phyloP scores from a whole-genome alignment of 2,329 filamentous ascomycete species.

The Fusarium palustre region DNA sequence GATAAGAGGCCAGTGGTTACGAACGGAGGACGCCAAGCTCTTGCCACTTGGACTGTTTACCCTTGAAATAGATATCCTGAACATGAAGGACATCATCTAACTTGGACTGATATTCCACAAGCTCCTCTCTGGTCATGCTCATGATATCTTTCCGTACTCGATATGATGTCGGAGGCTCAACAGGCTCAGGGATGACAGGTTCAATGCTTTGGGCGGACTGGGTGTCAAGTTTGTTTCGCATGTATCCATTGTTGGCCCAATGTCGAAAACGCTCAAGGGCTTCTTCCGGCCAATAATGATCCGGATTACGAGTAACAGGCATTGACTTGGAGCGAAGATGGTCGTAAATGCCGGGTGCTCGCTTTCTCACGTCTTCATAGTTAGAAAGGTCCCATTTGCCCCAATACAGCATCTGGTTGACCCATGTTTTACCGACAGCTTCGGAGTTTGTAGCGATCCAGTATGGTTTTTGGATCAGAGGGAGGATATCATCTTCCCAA shows the following conservation, averaged over 20 bases:
- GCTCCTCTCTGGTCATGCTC: neutral
- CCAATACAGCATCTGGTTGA: neutral
- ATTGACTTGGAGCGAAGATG: conserved; percentile 2
- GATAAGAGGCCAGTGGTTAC: neutral
- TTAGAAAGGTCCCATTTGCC: neutral
- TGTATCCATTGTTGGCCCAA: neutral
- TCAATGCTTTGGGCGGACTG: neutral
- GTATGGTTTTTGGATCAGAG: neutral
- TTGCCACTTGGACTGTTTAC: neutral
- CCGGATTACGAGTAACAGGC: neutral
- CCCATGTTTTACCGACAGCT: neutral
- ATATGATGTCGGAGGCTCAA: neutral
- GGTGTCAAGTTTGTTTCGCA: neutral
- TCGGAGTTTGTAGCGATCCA: neutral
- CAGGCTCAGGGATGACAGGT: neutral
- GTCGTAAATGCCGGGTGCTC: neutral
- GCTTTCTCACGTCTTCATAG: neutral
- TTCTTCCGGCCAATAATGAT: neutral
- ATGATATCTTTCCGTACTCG: neutral
- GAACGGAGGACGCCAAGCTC: neutral
- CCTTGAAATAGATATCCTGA: neutral
- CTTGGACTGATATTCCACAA: neutral
- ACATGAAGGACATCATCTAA: neutral
- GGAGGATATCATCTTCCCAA: neutral
- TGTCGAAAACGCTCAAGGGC: neutral